Evolutionary conservation across 148 eudicot genomes (phyloP), one percentile per base, ranked within the genome.

Genomic region (Fagopyrum homotropicum): DNA sequence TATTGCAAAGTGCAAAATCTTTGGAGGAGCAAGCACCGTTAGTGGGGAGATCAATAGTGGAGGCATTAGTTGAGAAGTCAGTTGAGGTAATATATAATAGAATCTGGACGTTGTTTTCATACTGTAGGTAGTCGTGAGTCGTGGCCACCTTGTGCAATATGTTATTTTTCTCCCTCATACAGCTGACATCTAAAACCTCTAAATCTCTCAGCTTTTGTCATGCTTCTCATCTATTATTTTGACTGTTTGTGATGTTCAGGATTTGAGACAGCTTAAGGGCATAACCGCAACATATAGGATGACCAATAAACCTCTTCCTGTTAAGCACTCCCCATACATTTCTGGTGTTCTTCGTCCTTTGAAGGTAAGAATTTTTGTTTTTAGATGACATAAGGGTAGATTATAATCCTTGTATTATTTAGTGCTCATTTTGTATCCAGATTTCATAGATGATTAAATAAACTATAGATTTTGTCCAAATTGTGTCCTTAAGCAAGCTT

Each of bases 281-380:
- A 89, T 96, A 75, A 87, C 90, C 73, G 93, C 99, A 22, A 84
- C 98, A 45, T 96, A 82, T 84, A 85, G 99, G 89, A 87, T 96
- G 93, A 89, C 93, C 74, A 92, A 96, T 80, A 96, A 88, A 86
- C 99, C 99, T 75, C 88, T 79, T 76, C 99, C 99, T 73, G 89
- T 83, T 61, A 82, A 92, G 73, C 98, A 96, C 88, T 96, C 97
- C 48, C 89, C 84, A 1, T 96, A 92, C 76, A 96, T 96, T 45
- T 81, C 91, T 0, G 88, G 88, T 9, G 83, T 96, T 55, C 86
- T 93, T 77, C 89, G 89, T 40, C 98, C 89, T 73, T 69, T 93
- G 73, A 91, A 89, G 97, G 98, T 88, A 81, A 75, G 73, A 50
- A 57, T 76, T 74, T 74, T 69, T 82, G 40, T 45, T 35, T 70